Base-by-base conservation (phyloP, 768 basidiomycete genomes). In the Neoboletus magnificus region DNA sequence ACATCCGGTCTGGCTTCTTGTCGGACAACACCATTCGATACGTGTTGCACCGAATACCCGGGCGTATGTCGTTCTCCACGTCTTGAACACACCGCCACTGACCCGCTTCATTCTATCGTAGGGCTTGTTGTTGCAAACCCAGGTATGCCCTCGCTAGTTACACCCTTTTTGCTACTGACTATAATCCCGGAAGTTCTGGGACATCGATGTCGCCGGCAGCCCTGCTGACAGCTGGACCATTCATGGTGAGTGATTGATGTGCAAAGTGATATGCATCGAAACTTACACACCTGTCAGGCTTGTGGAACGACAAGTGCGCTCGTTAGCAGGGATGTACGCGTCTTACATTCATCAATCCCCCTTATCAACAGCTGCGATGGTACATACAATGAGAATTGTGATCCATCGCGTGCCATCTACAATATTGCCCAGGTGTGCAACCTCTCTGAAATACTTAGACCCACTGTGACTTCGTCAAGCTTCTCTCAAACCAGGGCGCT, bases 151-250 rank as follows among this genome's bases (percentile, higher is more conserved):
- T 11, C 37, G 16, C 13, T 9, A n/a, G 41, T 41, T 25, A 18
- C 29, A 10, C n/a, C 18, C 5, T 32, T 22, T 36, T 37, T 22
- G 41, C 40, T 13, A 16, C 45, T 59, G n/a, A 66, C 3, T n/a
- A 30, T 44, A 12, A 42, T 35, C 20, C 13, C 32, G 35, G 22
- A 67, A 87, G 83, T 87, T 89, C 71, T 90, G 88, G 87, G 86
- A 89, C 58, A 85, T 82, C 2, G 62, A 82, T 45, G 82, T 85
- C 0, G 67, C 79, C 4, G 83, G 81, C 20, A 87, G 88, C 12
- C 88, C 88, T 6, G 67, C 66, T 11, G 61, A 86, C 62, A 84
- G 82, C 62, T 90, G 88, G 87, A 90, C 86, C 1, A 84, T 89
- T 55, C 87, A 87, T 51, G 86, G 87, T 83, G 55, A 45, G 78